These are phyloP conservation scores for Rhinocladiella similis DNA, from an alignment of 2,329 filamentous ascomycete species.

Conservation along the genomic window DNA sequence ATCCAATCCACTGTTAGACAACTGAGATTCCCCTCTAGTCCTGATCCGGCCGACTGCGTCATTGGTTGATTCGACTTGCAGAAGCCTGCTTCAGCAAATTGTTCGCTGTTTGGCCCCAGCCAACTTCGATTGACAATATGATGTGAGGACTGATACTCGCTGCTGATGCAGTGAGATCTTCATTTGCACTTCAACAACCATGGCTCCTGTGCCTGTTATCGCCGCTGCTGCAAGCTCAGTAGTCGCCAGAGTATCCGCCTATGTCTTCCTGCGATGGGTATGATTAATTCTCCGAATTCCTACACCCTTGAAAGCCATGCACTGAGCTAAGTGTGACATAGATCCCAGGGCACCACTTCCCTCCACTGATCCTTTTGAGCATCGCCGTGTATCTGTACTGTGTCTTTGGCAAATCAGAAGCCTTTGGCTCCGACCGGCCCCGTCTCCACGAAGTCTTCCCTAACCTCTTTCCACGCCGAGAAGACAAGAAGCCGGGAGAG, in stretches of 20 bases:
- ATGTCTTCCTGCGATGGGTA: conserved; percentile 49
- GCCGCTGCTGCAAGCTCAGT: conserved; percentile 39
- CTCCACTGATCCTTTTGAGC: conserved; percentile 41
- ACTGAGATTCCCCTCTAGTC: background rate
- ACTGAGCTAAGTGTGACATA: conserved; percentile 20
- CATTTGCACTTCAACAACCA: conserved; percentile 20
- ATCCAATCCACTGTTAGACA: background rate
- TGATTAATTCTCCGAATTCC: background rate
- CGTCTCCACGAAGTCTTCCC: conserved; percentile 23
- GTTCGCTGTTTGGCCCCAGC: background rate
- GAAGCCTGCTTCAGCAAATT: conserved; percentile 11
- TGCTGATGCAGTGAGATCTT: conserved; percentile 19
- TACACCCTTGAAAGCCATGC: background rate
- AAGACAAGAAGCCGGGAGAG: conserved; percentile 30
- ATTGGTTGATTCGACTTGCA: conserved; percentile 1
- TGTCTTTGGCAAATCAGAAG: conserved; percentile 27
- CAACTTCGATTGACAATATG: background rate
- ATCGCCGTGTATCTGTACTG: conserved; percentile 48
- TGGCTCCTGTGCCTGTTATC: conserved; percentile 36
- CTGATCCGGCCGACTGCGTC: conserved; percentile 6
- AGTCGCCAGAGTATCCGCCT: conserved; percentile 37
- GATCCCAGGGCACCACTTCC: conserved; percentile 41
- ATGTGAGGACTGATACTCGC: background rate
- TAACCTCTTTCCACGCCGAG: conserved; percentile 14
- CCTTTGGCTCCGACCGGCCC: conserved; percentile 19